Percentiles rank a stretch among this genome's conserved stretches.
phyloP scores from a whole-genome alignment of 176 grass and related monocot genomes.

The Triticum timopheevii region DNA sequence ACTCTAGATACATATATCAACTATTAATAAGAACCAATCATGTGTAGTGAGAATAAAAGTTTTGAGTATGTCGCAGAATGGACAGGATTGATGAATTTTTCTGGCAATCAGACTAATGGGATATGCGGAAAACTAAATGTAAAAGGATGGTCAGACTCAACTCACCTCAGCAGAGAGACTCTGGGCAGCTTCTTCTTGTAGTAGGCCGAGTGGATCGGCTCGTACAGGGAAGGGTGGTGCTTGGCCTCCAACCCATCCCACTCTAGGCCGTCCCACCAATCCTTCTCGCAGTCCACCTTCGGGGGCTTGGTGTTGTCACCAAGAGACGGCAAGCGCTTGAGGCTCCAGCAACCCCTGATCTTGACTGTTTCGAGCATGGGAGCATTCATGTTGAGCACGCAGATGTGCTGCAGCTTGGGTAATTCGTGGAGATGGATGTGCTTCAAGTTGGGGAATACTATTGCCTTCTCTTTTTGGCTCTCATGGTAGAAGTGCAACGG shows the following conservation, averaged over 20 bases:
- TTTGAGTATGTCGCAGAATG: neutral
- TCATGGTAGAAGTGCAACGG: neutral
- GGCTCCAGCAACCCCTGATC: conserved; percentile 37
- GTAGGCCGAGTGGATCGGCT: neutral
- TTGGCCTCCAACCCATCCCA: neutral
- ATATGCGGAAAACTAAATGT: neutral
- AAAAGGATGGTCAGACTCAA: neutral
- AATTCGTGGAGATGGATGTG: neutral
- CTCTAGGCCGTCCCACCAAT: conserved; percentile 13
- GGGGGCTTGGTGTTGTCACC: rapidly evolving
- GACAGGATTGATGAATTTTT: neutral
- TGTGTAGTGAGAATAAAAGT: neutral
- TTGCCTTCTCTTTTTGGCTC: neutral
- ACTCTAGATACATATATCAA: neutral
- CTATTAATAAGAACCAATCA: neutral
- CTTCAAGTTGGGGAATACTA: neutral
- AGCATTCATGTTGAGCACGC: neutral
- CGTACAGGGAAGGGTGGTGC: neutral
- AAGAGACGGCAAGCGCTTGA: neutral
- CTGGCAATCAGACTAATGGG: neutral
- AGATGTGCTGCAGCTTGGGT: conserved; percentile 17
- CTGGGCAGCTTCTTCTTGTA: neutral
- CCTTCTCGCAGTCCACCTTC: conserved; percentile 24
- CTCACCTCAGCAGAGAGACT: conserved; percentile 5
- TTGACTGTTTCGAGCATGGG: neutral